Evolutionary conservation across 148 eudicot genomes (phyloP), one percentile per base, ranked within the genome.

Genomic region (Beta vulgaris): DNA sequence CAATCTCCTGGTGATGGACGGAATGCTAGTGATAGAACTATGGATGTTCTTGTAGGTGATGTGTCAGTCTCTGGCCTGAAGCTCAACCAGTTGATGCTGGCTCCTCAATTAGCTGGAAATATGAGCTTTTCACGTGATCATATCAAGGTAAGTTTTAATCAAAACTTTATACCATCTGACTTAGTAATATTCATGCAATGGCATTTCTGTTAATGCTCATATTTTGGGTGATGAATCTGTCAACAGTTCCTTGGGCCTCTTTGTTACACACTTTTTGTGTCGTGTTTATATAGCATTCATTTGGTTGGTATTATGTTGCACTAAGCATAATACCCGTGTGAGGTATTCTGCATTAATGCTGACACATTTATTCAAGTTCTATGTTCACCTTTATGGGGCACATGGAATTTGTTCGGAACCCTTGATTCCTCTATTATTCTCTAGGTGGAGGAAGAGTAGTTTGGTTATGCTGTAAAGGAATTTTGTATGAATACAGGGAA

Each of bases 1-100:
- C 85, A 78, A 78, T 77, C 69, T 76, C 51, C 64, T 78, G 78
- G 43, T 69, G 74, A 72, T 75, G 76, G 57, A 23, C 65, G 43
- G 18, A 71, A 44, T 60, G 81, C 61, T 62, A 76, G 72, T 68
- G 74, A 73, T 42, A 83, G 72, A 49, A 76, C 54, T 77, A 58
- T 68, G 72, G 80, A 88, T 67, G 73, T 86, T 78, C 95, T 94
- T 79, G 87, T 68, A 34, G 98, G 98, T 74, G 93, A 94, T 85
- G 88, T 92, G 74, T 90, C 92, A 59, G 77, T 94, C 64, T 87
- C 96, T 72, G 97, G 98, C 72, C 87, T 94, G 60, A 91, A 90
- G 82, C 91, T 94, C 74, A 94, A 94, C 83, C 98, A 94, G 77
- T 77, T 94, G 87, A 88, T 88, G 89, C 79, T 94, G 83, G 98